Evolutionary conservation across 2,329 filamentous ascomycete species (phyloP).

Genomic region (Massarina eburnea): DNA sequence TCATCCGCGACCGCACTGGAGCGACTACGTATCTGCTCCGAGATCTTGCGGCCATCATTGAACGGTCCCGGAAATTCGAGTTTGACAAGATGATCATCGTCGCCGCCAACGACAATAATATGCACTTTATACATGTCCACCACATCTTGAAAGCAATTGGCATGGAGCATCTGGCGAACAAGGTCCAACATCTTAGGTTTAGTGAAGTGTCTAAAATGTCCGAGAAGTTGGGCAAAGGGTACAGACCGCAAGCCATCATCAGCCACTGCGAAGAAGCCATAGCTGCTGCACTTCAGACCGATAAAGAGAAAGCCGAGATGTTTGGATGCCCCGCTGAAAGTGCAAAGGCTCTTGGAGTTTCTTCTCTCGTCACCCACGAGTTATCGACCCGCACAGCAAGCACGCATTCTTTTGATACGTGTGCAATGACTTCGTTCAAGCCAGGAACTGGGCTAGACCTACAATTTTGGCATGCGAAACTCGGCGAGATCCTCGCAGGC

Average conservation of each 20-base stretch:
- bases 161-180: constrained; percentile 65
- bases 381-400: constrained; percentile 23
- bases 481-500: constrained; percentile 19
- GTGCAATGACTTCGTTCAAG: constrained; percentile 29
- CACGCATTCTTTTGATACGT: constrained; percentile 28
- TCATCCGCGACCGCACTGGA: constrained; percentile 73
- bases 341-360: constrained; percentile 18
- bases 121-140: constrained; percentile 74
- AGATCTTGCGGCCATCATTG: constrained; percentile 73
- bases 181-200: constrained; percentile 75
- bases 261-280: constrained; percentile 40
- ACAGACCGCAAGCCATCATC: constrained; percentile 69
- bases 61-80: constrained; percentile 61
- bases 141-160: constrained; percentile 75
- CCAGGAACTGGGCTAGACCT: constrained; percentile 30
- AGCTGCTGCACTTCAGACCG: constrained; percentile 12
- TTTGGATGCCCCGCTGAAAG: constrained; percentile 17
- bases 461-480: constrained; percentile 33
- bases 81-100: constrained; percentile 84
- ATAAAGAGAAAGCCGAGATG: constrained; percentile 20
- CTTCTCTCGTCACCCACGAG: constrained; percentile 32
- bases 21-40: constrained; percentile 77
- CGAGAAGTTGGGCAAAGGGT: constrained; percentile 59
- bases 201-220: constrained; percentile 60
- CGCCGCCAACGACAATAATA: constrained; percentile 70